Evolutionary conservation across 176 grass and related monocot genomes (phyloP).

Genomic region (Cenchrus americanus): DNA sequence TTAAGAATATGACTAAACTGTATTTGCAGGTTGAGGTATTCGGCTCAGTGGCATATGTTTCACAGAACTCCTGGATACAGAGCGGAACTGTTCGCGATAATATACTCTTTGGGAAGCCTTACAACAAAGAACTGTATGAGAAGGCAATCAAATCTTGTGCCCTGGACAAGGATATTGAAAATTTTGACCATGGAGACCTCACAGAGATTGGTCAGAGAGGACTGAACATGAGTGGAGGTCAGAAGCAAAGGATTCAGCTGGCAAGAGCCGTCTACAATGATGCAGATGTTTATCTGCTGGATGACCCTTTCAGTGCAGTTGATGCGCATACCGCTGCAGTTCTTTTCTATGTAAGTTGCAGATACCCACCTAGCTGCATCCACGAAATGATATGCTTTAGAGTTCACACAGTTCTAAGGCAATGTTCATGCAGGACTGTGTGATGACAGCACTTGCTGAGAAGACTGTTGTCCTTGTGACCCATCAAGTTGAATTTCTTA

Average conservation of each 20-base stretch:
- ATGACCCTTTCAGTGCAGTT: constrained; percentile 92
- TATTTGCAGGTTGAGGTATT: constrained; percentile 71
- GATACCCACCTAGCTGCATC: background rate
- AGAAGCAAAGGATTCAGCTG: constrained; percentile 97
- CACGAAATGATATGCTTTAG: background rate
- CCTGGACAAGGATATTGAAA: constrained; percentile 85
- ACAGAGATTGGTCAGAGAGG: constrained; percentile 97
- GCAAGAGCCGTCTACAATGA: constrained; percentile 90
- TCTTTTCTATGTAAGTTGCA: constrained; percentile 84
- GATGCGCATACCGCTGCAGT: constrained; percentile 84
- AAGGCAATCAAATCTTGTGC: constrained; percentile 74
- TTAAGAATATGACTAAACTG: constrained; percentile 17
- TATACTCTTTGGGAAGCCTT: constrained; percentile 86
- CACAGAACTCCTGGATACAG: constrained; percentile 93
- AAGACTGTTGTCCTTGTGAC: constrained; percentile 95
- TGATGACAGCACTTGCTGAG: constrained; percentile 78
- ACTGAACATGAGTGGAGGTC: constrained; percentile 97
- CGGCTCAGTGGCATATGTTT: constrained; percentile 82
- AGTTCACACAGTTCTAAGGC: background rate
- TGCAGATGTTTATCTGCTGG: constrained; percentile 81
- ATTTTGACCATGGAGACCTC: constrained; percentile 77
- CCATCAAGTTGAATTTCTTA: constrained; percentile 90
- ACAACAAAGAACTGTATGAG: constrained; percentile 61
- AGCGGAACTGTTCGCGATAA: constrained; percentile 89
- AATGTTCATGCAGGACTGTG: constrained; percentile 78